Evolutionary conservation across 164 flowering plant species (phyloP).

Genomic region (Paratinospora sagittata): DNA sequence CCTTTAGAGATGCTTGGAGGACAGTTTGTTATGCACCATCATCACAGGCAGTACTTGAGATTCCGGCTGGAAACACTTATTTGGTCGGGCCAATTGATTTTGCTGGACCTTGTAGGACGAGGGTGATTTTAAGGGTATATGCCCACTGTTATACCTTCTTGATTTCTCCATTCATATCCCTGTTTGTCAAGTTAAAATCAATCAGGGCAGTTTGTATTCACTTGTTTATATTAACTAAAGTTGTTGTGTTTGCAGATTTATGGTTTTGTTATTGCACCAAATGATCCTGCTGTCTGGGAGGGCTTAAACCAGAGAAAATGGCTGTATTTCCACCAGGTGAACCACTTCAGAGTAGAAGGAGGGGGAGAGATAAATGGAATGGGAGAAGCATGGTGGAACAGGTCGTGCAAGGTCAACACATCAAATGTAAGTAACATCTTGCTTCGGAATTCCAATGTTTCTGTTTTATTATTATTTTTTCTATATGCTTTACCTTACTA

Average conservation of each 20-base stretch:
- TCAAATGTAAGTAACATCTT: slow-evolving; percentile 41
- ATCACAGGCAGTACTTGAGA: slow-evolving; percentile 30
- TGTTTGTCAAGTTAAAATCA: background rate
- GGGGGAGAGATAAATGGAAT: slow-evolving; percentile 73
- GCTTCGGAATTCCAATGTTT: background rate
- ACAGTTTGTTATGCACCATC: slow-evolving; percentile 52
- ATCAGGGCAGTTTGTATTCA: background rate
- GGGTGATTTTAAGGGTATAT: slow-evolving; percentile 58
- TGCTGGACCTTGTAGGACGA: slow-evolving; percentile 68
- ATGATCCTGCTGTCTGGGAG: slow-evolving; percentile 64
- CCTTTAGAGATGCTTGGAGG: slow-evolving; percentile 64
- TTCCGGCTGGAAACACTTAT: slow-evolving; percentile 46
- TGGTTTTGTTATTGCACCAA: slow-evolving; percentile 70
- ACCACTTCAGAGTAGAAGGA: slow-evolving; percentile 62
- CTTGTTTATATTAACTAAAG: background rate
- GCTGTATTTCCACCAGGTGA: slow-evolving; percentile 73
- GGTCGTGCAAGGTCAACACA: slow-evolving; percentile 69
- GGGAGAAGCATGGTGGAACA: slow-evolving; percentile 91
- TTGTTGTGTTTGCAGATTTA: slow-evolving; percentile 37
- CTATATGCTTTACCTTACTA: background rate
- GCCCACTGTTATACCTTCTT: background rate
- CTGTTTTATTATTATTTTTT: background rate
- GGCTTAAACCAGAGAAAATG: slow-evolving; percentile 62
- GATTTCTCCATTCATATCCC: background rate
- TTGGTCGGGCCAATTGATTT: slow-evolving; percentile 58